phyloP scores from a whole-genome alignment of 2,329 filamentous ascomycete genomes.

The Aspergillus neoniger region DNA sequence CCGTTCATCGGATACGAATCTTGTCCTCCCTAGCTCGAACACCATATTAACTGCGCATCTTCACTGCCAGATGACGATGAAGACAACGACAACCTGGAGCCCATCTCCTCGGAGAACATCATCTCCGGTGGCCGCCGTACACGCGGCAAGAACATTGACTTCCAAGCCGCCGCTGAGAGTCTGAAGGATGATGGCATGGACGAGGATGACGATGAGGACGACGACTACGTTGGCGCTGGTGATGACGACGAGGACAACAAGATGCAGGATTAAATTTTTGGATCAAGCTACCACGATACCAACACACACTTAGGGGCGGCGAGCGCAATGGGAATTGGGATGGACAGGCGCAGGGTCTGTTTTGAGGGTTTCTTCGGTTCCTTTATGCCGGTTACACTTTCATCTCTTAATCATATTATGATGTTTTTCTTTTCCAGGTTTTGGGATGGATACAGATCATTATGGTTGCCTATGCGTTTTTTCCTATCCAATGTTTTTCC shows the following conservation, averaged over 20 bases:
- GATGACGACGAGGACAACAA: slow-evolving; percentile 41
- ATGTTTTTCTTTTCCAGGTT: neutral
- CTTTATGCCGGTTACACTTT: neutral
- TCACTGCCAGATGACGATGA: slow-evolving; percentile 62
- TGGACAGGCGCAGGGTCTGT: slow-evolving; percentile 23
- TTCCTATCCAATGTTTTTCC: neutral
- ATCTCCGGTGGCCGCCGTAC: slow-evolving; percentile 77
- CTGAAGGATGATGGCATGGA: slow-evolving; percentile 68
- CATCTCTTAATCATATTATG: slow-evolving; percentile 1
- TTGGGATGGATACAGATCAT: slow-evolving; percentile 1
- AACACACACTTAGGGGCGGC: slow-evolving; percentile 14
- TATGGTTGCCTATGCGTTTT: neutral
- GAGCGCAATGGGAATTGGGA: slow-evolving; percentile 18
- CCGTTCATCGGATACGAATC: neutral
- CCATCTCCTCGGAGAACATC: slow-evolving; percentile 89
- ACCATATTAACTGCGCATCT: slow-evolving; percentile 15
- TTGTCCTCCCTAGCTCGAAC: neutral
- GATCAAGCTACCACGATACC: slow-evolving; percentile 11
- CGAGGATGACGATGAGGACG: slow-evolving; percentile 58
- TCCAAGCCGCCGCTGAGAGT: slow-evolving; percentile 83
- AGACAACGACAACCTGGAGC: slow-evolving; percentile 77
- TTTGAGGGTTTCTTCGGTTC: slow-evolving; percentile 16
- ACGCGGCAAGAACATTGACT: slow-evolving; percentile 90
- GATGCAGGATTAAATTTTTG: slow-evolving; percentile 41
- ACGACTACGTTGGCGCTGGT: slow-evolving; percentile 42